Conservation (phyloP, 83 land plant genomes). For the Thuja plicata region DNA sequence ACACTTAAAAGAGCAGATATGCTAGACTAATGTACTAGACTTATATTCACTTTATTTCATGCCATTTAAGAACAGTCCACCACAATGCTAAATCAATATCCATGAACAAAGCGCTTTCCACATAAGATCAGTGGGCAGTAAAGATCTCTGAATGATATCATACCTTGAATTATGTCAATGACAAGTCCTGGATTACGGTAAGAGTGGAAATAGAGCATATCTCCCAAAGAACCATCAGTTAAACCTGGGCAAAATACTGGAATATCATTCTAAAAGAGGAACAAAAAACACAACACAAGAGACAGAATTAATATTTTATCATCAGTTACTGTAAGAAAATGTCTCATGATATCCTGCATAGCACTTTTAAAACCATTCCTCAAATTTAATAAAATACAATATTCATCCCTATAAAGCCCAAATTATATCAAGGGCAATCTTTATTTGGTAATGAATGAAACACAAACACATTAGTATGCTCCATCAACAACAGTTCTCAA, state of each 20-base stretch:
- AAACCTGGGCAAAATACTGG: conserved; percentile 91
- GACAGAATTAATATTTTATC: not conserved
- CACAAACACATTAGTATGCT: not conserved
- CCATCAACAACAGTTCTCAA: not conserved
- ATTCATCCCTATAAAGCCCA: not conserved
- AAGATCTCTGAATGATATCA: not conserved
- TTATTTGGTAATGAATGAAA: not conserved
- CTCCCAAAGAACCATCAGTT: conserved; percentile 95
- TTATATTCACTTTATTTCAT: not conserved
- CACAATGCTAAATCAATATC: not conserved
- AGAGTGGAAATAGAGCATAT: conserved; percentile 93
- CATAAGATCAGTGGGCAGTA: not conserved
- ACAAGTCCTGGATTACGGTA: conserved; percentile 83
- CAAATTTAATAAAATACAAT: not conserved
- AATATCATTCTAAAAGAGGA: conserved; percentile 63
- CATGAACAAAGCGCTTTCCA: not conserved
- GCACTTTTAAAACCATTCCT: not conserved
- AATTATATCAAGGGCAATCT: not conserved
- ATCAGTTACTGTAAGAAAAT: not conserved
- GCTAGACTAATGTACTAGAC: no score
- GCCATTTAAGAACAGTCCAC: not conserved
- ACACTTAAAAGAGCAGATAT: no score
- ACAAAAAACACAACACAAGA: conserved; percentile 3
- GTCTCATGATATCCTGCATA: not conserved
- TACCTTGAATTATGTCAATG: conserved; percentile 88